These are phyloP conservation scores for Rubroshorea leprosula DNA, from an alignment of 345 rosid species.

Conservation along the genomic window DNA sequence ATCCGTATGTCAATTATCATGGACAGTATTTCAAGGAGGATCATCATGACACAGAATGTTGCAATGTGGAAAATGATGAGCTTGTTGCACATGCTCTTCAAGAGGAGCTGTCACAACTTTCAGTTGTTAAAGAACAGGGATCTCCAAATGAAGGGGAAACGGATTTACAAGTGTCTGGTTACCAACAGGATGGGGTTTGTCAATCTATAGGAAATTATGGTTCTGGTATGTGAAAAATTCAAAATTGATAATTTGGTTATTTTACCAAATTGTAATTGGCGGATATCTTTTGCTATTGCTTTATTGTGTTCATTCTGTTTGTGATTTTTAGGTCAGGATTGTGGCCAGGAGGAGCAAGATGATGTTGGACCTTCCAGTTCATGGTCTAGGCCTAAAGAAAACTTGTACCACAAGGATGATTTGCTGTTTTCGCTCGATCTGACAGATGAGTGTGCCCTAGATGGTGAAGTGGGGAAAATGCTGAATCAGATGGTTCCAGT, in stretches of 20 bases:
- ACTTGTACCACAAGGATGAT: conserved; percentile 30
- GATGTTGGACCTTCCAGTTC: conserved; percentile 39
- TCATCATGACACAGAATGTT: no score
- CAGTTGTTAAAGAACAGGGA: conserved; percentile 33
- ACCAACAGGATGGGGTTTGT: conserved; percentile 32
- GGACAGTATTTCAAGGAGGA: conserved; percentile 37
- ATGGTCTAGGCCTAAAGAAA: conserved; percentile 44
- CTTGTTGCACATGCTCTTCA: conserved; percentile 56
- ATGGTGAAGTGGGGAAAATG: conserved; percentile 56
- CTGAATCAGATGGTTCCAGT: conserved; percentile 62
- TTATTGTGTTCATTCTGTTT: conserved; percentile 1
- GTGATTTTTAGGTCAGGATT: conserved; percentile 23
- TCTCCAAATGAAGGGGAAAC: conserved; percentile 27
- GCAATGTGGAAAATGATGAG: conserved; percentile 44
- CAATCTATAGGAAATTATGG: conserved; percentile 32
- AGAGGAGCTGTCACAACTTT: conserved; percentile 55
- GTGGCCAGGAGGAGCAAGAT: conserved; percentile 38
- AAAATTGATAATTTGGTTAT: background rate
- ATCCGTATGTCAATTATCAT: conserved; percentile 40
- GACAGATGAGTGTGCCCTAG: conserved; percentile 38
- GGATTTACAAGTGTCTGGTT: conserved; percentile 27
- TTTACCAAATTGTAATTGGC: no score
- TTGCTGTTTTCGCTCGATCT: conserved; percentile 38
- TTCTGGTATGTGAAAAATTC: conserved; percentile 30
- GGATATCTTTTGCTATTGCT: no score